phyloP scores from a whole-genome alignment of 2,329 filamentous ascomycete species.

The Xylariaceae sp. region DNA sequence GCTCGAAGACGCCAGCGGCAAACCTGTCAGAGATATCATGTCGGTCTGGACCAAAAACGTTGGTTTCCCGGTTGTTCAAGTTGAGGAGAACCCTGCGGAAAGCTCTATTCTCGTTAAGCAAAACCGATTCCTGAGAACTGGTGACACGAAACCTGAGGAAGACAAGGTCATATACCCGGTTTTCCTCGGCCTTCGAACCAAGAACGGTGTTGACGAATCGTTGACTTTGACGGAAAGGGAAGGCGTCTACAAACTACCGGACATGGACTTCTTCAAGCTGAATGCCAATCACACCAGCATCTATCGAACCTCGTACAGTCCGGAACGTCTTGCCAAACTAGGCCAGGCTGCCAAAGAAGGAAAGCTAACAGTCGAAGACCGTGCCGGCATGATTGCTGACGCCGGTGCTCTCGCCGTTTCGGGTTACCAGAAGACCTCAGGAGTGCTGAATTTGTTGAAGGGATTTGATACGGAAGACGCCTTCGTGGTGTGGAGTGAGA shows the following conservation, averaged over 20 bases:
- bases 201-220: slow-evolving; percentile 74
- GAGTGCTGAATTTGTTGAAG: slow-evolving; percentile 77
- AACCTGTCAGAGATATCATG: slow-evolving; percentile 86
- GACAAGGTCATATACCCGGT: slow-evolving; percentile 85
- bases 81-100: slow-evolving; percentile 67
- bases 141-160: slow-evolving; percentile 89
- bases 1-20: slow-evolving; percentile 81
- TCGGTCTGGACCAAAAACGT: slow-evolving; percentile 97
- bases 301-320: slow-evolving; percentile 83
- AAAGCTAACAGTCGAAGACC: slow-evolving; percentile 79
- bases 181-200: slow-evolving; percentile 78
- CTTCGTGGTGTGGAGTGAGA: slow-evolving; percentile 94
- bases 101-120: slow-evolving; percentile 83
- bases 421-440: slow-evolving; percentile 90
- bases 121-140: slow-evolving; percentile 89
- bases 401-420: slow-evolving; percentile 84
- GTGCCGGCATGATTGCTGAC: slow-evolving; percentile 91
- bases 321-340: slow-evolving; percentile 79
- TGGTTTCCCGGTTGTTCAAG: slow-evolving; percentile 84
- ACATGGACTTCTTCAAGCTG: slow-evolving; percentile 88
- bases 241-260: slow-evolving; percentile 68
- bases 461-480: slow-evolving; percentile 80
- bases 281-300: slow-evolving; percentile 93
- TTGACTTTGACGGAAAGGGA: slow-evolving; percentile 69
- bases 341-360: slow-evolving; percentile 78